Base-by-base conservation (phyloP, 1,284 basidiomycete species). In the Malassezia furfur region DNA sequence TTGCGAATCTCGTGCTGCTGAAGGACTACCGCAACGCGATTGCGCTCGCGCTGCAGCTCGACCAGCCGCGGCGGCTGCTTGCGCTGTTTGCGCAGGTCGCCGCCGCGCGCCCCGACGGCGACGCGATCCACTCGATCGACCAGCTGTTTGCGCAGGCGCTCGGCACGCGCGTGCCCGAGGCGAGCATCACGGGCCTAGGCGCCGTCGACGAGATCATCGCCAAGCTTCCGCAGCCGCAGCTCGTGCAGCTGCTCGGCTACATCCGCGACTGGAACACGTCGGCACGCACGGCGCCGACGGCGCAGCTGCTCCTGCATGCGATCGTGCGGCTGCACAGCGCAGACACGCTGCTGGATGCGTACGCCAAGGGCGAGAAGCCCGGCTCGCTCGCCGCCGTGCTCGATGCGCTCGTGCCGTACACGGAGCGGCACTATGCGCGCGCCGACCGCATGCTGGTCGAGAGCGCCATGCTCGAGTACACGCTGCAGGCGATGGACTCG, bases 181-280 rank as follows among this genome's bases (percentile, higher is more conserved):
- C 53, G 30, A 63, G 60, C n/a, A 68, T 72, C 51, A 72, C 70
- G 0, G 71, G 71, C 7, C 59, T 67, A 12, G 47, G 39, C 1
- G 54, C 63, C 4, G 62, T 73, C 34, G 71, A 73, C 48, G 19
- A 83, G 59, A 86, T 96, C 40, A 79, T 98, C 57, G 80, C 81
- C 53, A 83, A 82, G 0, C 81, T 98, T 5, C 77, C 81, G 0
- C 78, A 81, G 1, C 69, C 83, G 10, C 88, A 93, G 66, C 82
- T 98, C 19, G 84, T 85, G 8, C 84, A 84, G 54, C 80, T 99
- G 14, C 78, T 96, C 48, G 80, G 81, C 39, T 91, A 89, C 75
- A 81, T 91, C 34, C 81, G 88, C 41, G 85, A 88, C 66, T 99
- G 93, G 93, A 99, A 96, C 76, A 85, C 91, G 11, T 86, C 84